Percentiles rank a stretch among this genome's conserved stretches.
These are phyloP conservation scores for Lactifluus echinatus DNA, from an alignment of 768 basidiomycete genomes.

Conservation along the genomic window DNA sequence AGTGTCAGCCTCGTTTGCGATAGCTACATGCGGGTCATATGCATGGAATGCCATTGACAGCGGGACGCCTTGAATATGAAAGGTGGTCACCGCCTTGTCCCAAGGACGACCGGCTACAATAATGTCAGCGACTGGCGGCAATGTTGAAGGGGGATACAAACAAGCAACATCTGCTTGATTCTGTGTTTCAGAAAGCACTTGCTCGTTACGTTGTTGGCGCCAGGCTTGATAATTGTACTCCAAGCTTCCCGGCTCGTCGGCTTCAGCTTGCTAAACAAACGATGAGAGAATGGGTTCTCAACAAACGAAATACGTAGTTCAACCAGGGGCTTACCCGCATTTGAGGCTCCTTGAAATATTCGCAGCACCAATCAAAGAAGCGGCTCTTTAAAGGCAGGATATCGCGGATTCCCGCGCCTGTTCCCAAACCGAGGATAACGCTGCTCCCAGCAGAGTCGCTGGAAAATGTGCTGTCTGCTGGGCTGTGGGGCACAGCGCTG, in stretches of 20 bases:
- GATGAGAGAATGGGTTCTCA: slow-evolving; percentile 14
- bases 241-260: slow-evolving; percentile 90
- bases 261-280: slow-evolving; percentile 69
- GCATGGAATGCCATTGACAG: slow-evolving; percentile 84
- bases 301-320: neutral
- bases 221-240: slow-evolving; percentile 94
- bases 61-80: slow-evolving; percentile 53
- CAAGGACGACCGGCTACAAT: slow-evolving; percentile 51
- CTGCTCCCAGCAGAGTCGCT: slow-evolving; percentile 60
- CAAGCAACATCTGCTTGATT: slow-evolving; percentile 68
- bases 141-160: slow-evolving; percentile 29
- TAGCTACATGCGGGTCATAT: slow-evolving; percentile 80
- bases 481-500: slow-evolving; percentile 43
- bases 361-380: slow-evolving; percentile 93
- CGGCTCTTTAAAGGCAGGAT: slow-evolving; percentile 83
- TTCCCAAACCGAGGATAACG: slow-evolving; percentile 69
- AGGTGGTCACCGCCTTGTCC: slow-evolving; percentile 62
- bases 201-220: slow-evolving; percentile 86
- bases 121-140: slow-evolving; percentile 2
- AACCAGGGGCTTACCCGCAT: slow-evolving; percentile 67
- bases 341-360: slow-evolving; percentile 97
- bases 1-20: slow-evolving; percentile 80
- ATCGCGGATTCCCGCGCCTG: slow-evolving; percentile 74
- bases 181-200: slow-evolving; percentile 59
- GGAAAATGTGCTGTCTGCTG: slow-evolving; percentile 70